Base-by-base conservation (phyloP, 805 yeast genomes). In the Saccharomycopsis sp. region DNA sequence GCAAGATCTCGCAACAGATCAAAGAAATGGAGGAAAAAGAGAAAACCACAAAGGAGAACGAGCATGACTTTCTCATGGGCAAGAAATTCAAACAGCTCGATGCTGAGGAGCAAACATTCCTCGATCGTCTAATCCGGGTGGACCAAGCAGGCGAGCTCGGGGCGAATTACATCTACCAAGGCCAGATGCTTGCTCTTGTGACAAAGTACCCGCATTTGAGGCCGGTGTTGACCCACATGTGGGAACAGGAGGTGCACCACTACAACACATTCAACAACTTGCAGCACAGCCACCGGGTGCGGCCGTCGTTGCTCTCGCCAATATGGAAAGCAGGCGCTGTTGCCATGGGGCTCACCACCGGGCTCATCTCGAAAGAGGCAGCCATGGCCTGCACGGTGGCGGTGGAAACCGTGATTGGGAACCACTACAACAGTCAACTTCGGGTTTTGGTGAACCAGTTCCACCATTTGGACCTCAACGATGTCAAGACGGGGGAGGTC, bases 341-440 rank as follows among this genome's bases (percentile, higher is more conserved):
- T 37, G 77, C 78, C 0, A 68, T 92, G 65, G 98, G 98, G 3
- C 75, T 76, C 1, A 81, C 79, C 1, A 92, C 97, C 0, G 96
- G 95, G 0, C 52, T 82, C 40, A 61, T 87, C 48, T 80, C 96
- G 13, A 85, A 86, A 54, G 96, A 89, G 57, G 96, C 95, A 2
- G 97, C 98, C 2, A 92, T 92, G 98, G 97, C 98, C 1, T 92
- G 98, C 58, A 92, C 98, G 0, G 97, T 88, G 46, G 97, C 97
- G 0, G 97, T 92, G 2, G 98, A 92, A 60, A 92, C 98, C 0
- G 97, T 92, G 4, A 92, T 92, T 58, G 98, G 98, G 2, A 83
- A 84, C 1, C 98, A 92, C 58, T 92, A 92, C 61, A 92, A 92
- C 57, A 79, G 77, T 47, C 98, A 92, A 59, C 65, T 92, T 50